Evolutionary conservation across 1,284 basidiomycete species (phyloP).

Genomic region (Trametes sp.): DNA sequence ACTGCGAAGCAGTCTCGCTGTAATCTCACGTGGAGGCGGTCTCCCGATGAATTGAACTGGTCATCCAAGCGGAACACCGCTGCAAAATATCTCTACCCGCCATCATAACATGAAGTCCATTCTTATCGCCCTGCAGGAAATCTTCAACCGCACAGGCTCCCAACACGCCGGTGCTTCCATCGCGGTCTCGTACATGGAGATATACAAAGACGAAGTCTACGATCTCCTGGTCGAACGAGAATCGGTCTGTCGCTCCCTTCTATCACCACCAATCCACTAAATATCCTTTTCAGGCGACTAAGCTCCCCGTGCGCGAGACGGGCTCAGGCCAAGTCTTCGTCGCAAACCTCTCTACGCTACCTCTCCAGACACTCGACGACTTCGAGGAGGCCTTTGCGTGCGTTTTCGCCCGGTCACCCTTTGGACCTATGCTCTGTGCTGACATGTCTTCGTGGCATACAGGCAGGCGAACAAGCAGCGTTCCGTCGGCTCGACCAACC

Average conservation of each 20-base stretch:
- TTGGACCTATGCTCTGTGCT: not conserved
- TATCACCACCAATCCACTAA: not conserved
- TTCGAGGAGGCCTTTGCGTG: slow-evolving; percentile 74
- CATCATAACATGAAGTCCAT: no score
- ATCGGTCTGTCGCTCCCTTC: slow-evolving; percentile 51
- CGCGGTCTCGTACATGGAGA: slow-evolving; percentile 81
- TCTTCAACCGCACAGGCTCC: slow-evolving; percentile 34
- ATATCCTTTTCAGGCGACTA: slow-evolving; percentile 60
- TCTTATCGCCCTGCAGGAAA: slow-evolving; percentile 32
- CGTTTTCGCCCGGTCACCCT: slow-evolving; percentile 35
- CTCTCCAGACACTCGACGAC: slow-evolving; percentile 60
- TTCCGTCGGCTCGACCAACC: slow-evolving; percentile 83
- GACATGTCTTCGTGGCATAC: not conserved
- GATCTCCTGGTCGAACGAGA: slow-evolving; percentile 79
- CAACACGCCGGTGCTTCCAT: slow-evolving; percentile 50
- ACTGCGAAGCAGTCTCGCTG: no score
- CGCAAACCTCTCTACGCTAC: slow-evolving; percentile 67
- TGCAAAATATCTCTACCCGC: no score
- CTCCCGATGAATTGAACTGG: no score
- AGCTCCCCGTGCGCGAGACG: slow-evolving; percentile 83
- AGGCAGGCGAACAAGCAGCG: slow-evolving; percentile 75
- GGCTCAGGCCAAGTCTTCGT: slow-evolving; percentile 80
- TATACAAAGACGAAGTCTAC: slow-evolving; percentile 87
- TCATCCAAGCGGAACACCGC: no score
- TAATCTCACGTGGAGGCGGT: no score